These are phyloP conservation scores for Fusarium sp. DNA, from an alignment of 2,329 filamentous ascomycete species.

Conservation along the genomic window DNA sequence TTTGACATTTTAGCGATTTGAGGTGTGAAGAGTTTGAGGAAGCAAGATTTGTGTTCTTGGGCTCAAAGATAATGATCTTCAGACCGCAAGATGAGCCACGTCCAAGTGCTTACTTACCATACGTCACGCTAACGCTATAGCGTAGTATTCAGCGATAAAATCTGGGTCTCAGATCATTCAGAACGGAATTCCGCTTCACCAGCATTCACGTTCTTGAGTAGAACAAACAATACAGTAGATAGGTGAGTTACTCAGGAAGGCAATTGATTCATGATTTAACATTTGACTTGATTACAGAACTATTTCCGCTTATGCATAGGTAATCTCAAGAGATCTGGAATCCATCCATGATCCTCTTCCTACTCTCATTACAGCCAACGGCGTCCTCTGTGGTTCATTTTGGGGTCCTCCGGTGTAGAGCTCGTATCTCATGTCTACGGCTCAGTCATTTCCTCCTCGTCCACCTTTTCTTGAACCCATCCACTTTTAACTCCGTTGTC, in stretches of 20 bases:
- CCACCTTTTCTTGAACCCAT: constrained; percentile 36
- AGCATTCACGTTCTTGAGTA: too few species aligned
- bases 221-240: background rate
- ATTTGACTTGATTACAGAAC: constrained; percentile 32
- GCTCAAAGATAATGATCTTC: background rate
- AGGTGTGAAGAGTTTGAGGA: too few species aligned
- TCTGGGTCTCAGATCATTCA: background rate
- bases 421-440: constrained; percentile 12
- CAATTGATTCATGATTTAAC: background rate
- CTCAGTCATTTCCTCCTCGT: constrained; percentile 50
- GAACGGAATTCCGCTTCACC: rapidly evolving
- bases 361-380: constrained; percentile 30
- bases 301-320: constrained; percentile 36
- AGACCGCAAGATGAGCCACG: background rate
- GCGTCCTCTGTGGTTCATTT: constrained; percentile 27
- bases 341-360: constrained; percentile 21
- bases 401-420: constrained; percentile 29
- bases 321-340: constrained; percentile 24
- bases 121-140: background rate
- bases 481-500: constrained; percentile 23
- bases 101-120: background rate
- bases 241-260: rapidly evolving
- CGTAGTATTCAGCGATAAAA: background rate
- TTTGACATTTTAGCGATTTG: background rate
- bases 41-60: rapidly evolving